Evolutionary conservation across 2,329 filamentous ascomycete genomes (phyloP).

Genomic region (Neopestalotiopsis rosae): DNA sequence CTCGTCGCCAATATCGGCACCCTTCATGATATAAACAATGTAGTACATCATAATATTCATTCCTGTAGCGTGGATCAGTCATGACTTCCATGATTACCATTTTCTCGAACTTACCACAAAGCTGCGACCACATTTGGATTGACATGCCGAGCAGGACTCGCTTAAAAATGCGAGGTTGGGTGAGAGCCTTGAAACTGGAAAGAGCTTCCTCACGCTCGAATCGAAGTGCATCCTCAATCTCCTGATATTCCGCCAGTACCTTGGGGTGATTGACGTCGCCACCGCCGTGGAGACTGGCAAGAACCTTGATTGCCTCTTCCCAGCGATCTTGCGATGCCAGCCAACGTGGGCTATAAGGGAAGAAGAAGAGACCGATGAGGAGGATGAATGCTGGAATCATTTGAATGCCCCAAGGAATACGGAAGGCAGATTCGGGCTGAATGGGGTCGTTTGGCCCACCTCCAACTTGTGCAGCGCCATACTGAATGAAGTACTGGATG

Average conservation of each 20-base stretch:
- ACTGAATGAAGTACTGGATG: constrained; percentile 71
- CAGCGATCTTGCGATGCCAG: constrained; percentile 70
- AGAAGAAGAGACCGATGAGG: constrained; percentile 62
- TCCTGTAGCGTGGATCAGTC: constrained; percentile 35
- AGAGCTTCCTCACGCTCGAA: constrained; percentile 58
- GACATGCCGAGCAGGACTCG: constrained; percentile 63
- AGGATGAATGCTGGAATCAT: constrained; percentile 59
- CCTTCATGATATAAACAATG: constrained; percentile 65
- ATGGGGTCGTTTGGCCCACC: constrained; percentile 54
- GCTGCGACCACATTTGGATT: constrained; percentile 65
- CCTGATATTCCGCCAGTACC: constrained; percentile 67
- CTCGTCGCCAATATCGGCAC: constrained; percentile 59
- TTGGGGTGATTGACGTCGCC: constrained; percentile 62
- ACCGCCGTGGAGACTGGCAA: constrained; percentile 63
- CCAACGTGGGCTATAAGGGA: constrained; percentile 72
- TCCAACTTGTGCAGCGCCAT: constrained; percentile 62
- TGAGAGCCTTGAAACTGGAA: constrained; percentile 54
- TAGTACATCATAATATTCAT: constrained; percentile 69
- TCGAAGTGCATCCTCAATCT: constrained; percentile 60
- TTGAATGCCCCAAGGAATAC: constrained; percentile 67
- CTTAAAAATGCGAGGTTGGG: constrained; percentile 57
- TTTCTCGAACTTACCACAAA: constrained; percentile 40
- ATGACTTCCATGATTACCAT: no score
- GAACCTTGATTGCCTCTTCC: constrained; percentile 65
- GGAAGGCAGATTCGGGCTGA: constrained; percentile 60